Base-by-base conservation (phyloP, 148 eudicot genomes). In the Spergularia bocconei region DNA sequence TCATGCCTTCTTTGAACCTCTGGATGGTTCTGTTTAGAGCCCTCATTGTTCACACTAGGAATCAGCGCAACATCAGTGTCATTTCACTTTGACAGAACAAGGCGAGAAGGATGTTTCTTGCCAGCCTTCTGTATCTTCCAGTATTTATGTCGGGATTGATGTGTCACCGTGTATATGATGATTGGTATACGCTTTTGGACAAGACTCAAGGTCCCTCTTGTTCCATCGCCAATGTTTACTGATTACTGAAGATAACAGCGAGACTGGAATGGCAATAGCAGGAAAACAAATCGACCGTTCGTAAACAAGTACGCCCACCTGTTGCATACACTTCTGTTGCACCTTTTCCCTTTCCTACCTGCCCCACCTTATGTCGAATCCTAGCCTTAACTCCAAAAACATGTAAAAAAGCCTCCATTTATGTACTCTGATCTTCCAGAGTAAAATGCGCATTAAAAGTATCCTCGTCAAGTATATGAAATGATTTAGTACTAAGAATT, bases 311-410 rank as follows among this genome's bases (percentile, higher is more conserved):
- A 13, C 86, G 89, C 11, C 84, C 98, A 15, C 98, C 93, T 17
- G 98, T 95, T 20, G 97, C 96, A 39, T 95, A 86, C 75, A 97
- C 98, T 71, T 95, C 98, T 19, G 83, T 84, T 68, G 98, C 98
- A 12, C 97, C 97, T 17, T 95, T 95, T 70, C 98, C 98, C 98
- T 67, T 92, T 95, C 91, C 79, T 94, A 82, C 98, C 98, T 4
- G 92, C 89, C 72, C 97, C 98, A 72, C 72, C 85, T 63, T 88
- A 91, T 58, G 72, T 41, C 19, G 21, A 69, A 53, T 25, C 23
- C 23, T 69, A 52, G 53, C n/a, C 50, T 41, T 4, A 5, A 8
- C 7, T 41, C 47, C 47, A 5, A 41, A 8, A 41, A 41, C 47
- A 41, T 41, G 47, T 41, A 4, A 41, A 39, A n/a, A n/a, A n/a